Percentiles rank a stretch among this genome's conserved stretches.
phyloP scores from a whole-genome alignment of 192 early-diverging fungal genomes.

The Globomyces pollinis-pini region DNA sequence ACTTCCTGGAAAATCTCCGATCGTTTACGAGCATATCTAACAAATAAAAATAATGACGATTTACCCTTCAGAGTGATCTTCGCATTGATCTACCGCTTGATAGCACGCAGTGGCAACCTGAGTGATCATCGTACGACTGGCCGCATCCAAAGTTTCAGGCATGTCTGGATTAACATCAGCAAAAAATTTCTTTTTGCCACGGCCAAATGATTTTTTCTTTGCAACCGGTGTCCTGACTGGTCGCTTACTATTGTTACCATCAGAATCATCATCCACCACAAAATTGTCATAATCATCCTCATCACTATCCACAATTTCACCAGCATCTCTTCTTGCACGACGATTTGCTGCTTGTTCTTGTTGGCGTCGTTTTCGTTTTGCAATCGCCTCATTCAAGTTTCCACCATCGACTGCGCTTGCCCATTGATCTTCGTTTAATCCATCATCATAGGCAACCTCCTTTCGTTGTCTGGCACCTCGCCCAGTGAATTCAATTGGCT shows the following conservation, averaged over 20 bases:
- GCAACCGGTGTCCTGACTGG: conserved; percentile 15
- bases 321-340: conserved; percentile 11
- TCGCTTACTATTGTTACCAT: conserved; percentile 15
- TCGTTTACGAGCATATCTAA: conserved; percentile 40
- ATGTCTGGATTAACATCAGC: conserved; percentile 33
- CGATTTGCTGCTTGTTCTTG: conserved; percentile 15
- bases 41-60: conserved; percentile 1
- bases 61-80: conserved; percentile 28
- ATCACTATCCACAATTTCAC: conserved; percentile 5
- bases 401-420: conserved; percentile 53
- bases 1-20: conserved; percentile 73
- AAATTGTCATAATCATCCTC: conserved; percentile 27
- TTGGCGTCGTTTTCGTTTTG: conserved; percentile 24
- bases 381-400: conserved; percentile 31
- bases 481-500: conserved; percentile 44
- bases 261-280: conserved; percentile 23
- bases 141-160: conserved; percentile 42
- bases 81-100: conserved; percentile 53
- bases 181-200: conserved; percentile 25
- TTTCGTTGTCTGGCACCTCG: conserved; percentile 67
- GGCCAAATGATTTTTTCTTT: conserved; percentile 22
- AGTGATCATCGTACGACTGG: conserved; percentile 47
- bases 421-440: conserved; percentile 90
- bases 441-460: conserved; percentile 83
- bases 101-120: conserved; percentile 49